A percentile compares a stretch with the other conserved stretches of the same genome.
Evolutionary conservation across 1,139 yeast genomes (phyloP).

Genomic region (Suhomyces choctaworum): DNA sequence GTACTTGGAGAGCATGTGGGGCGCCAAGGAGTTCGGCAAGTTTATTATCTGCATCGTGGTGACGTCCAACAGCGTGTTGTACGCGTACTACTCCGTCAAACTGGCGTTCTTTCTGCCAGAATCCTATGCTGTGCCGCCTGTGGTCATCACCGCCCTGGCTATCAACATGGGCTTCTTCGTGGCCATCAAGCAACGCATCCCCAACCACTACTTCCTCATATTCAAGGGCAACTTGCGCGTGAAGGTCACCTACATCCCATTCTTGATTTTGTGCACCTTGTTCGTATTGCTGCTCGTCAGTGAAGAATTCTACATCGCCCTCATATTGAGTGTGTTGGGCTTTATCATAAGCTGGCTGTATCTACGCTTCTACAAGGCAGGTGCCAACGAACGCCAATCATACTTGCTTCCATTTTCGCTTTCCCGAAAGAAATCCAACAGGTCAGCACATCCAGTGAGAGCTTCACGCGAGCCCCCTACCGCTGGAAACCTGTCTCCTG

Average conservation of each 20-base stretch:
- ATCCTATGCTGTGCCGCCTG: slow-evolving; percentile 33
- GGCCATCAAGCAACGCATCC: slow-evolving; percentile 47
- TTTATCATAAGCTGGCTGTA: slow-evolving; percentile 44
- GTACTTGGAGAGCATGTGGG: slow-evolving; percentile 43
- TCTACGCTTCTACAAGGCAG: slow-evolving; percentile 41
- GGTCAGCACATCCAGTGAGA: slow-evolving; percentile 14
- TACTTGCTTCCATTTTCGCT: slow-evolving; percentile 40
- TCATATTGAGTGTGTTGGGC: slow-evolving; percentile 28
- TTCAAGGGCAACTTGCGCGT: slow-evolving; percentile 41
- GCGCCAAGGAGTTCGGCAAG: slow-evolving; percentile 32
- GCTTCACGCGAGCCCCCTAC: slow-evolving; percentile 8
- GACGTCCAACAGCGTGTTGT: slow-evolving; percentile 36
- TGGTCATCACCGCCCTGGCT: slow-evolving; percentile 39
- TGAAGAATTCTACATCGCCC: slow-evolving; percentile 33
- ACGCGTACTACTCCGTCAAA: slow-evolving; percentile 37
- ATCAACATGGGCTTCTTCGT: slow-evolving; percentile 43
- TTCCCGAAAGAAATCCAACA: slow-evolving; percentile 24
- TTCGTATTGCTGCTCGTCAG: slow-evolving; percentile 24
- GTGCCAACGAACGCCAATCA: slow-evolving; percentile 46
- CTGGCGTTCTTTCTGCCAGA: slow-evolving; percentile 21
- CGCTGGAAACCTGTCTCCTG: slow-evolving; percentile 4
- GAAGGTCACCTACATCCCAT: slow-evolving; percentile 42
- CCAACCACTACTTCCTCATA: slow-evolving; percentile 43
- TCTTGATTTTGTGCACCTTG: slow-evolving; percentile 24
- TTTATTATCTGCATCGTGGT: slow-evolving; percentile 27